A percentile compares a stretch with the other conserved stretches of the same genome.
Conservation (phyloP, 2,329 filamentous ascomycete genomes). For the Volutella citrinella region DNA sequence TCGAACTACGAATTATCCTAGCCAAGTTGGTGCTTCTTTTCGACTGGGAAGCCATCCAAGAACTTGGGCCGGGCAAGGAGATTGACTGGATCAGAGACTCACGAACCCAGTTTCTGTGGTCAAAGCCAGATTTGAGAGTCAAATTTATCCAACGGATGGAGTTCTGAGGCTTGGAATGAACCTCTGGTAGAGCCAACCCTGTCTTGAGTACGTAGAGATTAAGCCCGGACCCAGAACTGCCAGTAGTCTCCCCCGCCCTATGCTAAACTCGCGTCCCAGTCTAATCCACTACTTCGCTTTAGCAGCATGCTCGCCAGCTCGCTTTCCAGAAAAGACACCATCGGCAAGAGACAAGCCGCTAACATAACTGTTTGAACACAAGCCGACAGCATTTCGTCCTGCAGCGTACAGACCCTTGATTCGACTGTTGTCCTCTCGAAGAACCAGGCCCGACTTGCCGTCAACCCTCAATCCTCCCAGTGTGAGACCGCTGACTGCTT, state of each 20-base stretch:
- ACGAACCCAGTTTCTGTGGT: conserved; percentile 2
- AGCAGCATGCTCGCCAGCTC: background rate
- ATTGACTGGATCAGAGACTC: conserved; percentile 1
- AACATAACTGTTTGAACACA: background rate
- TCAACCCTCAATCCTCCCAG: background rate
- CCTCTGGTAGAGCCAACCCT: too few relatives aligned
- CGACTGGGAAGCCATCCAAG: background rate
- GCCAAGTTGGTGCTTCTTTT: background rate
- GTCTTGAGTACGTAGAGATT: too few relatives aligned
- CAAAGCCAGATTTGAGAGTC: conserved; percentile 2
- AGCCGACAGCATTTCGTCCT: background rate
- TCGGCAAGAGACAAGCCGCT: background rate
- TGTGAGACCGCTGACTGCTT: background rate
- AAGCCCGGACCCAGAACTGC: too few relatives aligned
- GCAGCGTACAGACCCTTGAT: background rate
- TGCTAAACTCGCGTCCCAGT: too few relatives aligned
- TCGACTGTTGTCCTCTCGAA: background rate
- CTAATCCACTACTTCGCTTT: too few relatives aligned
- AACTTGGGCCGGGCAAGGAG: background rate
- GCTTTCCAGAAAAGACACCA: background rate
- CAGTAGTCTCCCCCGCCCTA: too few relatives aligned
- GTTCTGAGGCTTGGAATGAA: too few relatives aligned
- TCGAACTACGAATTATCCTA: conserved; percentile 3
- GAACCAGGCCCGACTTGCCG: background rate
- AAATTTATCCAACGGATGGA: background rate